These are phyloP conservation scores for Xanthoceras sorbifolium DNA, from an alignment of 345 rosid species.

Conservation along the genomic window DNA sequence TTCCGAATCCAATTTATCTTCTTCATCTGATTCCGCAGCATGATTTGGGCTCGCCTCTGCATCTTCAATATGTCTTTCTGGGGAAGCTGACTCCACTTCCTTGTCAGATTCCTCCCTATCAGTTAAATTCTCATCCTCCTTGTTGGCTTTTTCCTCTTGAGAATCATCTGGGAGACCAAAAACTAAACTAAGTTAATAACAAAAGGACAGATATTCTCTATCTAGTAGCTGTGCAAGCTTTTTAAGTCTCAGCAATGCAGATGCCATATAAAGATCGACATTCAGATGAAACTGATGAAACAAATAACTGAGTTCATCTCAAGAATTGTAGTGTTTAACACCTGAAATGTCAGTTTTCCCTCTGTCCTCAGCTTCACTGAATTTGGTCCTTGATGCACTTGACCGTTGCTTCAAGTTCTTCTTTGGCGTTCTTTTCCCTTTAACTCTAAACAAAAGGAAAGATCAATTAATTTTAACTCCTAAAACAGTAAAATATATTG, in stretches of 20 bases:
- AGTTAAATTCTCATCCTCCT: conserved; percentile 33
- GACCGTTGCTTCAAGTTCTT: conserved; percentile 43
- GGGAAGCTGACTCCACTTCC: conserved; percentile 40
- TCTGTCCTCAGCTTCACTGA: conserved; percentile 40
- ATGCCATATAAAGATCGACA: too few relatives aligned
- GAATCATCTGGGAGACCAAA: conserved; percentile 38
- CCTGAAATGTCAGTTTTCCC: conserved; percentile 50
- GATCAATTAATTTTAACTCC: conserved; percentile 14
- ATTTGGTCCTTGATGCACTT: conserved; percentile 37
- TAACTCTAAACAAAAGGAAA: conserved; percentile 44
- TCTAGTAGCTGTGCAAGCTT: neutral
- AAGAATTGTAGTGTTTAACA: conserved; percentile 32
- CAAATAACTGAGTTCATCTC: conserved; percentile 38
- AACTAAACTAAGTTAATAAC: conserved; percentile 4
- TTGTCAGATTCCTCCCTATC: conserved; percentile 44
- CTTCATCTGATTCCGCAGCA: conserved; percentile 45
- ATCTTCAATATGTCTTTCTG: conserved; percentile 39
- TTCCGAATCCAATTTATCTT: conserved; percentile 49
- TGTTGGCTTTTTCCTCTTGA: conserved; percentile 38
- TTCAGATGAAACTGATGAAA: conserved; percentile 11
- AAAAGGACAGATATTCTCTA: neutral
- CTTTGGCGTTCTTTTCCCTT: conserved; percentile 88
- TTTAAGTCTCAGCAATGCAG: neutral
- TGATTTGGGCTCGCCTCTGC: conserved; percentile 33
- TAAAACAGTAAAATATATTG: conserved; percentile 8